phyloP scores from a whole-genome alignment of 352 stramenopile genomes.

The Saprolegnia parasitica region DNA sequence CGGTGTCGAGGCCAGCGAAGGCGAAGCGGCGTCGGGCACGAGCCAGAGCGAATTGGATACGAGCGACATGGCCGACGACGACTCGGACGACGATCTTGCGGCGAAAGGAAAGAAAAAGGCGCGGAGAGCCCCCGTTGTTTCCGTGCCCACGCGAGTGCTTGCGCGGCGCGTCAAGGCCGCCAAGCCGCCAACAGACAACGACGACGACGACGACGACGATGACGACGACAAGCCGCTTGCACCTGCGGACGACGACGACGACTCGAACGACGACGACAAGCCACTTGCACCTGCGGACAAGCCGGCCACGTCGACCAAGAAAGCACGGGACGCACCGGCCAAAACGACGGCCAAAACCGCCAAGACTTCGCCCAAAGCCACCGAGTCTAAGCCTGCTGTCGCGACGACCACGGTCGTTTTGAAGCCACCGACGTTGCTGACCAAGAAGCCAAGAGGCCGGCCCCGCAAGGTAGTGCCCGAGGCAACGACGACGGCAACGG shows the following conservation, averaged over 20 bases:
- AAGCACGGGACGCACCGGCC: too few species aligned
- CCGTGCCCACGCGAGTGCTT: too few species aligned
- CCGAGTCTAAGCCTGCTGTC: too few species aligned
- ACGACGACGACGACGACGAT: neutral
- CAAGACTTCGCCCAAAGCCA: too few species aligned
- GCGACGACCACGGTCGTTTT: too few species aligned
- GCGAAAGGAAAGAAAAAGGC: too few species aligned
- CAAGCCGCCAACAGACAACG: neutral
- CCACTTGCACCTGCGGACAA: neutral
- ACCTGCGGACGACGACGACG: neutral
- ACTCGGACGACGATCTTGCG: neutral
- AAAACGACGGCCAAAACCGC: too few species aligned
- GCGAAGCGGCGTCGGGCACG: neutral
- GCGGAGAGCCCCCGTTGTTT: too few species aligned
- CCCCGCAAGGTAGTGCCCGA: neutral
- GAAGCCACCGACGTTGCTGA: too few species aligned
- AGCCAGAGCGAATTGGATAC: neutral
- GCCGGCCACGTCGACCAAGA: too few species aligned
- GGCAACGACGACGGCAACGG: neutral
- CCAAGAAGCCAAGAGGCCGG: neutral
- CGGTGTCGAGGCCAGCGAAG: neutral
- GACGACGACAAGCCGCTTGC: neutral
- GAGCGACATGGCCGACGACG: conserved; percentile 7
- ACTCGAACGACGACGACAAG: neutral
- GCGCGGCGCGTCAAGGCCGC: too few species aligned